Percentiles rank a stretch among this genome's conserved stretches.
These are phyloP conservation scores for Linum tenue DNA, from an alignment of 345 rosid genomes.

Conservation along the genomic window DNA sequence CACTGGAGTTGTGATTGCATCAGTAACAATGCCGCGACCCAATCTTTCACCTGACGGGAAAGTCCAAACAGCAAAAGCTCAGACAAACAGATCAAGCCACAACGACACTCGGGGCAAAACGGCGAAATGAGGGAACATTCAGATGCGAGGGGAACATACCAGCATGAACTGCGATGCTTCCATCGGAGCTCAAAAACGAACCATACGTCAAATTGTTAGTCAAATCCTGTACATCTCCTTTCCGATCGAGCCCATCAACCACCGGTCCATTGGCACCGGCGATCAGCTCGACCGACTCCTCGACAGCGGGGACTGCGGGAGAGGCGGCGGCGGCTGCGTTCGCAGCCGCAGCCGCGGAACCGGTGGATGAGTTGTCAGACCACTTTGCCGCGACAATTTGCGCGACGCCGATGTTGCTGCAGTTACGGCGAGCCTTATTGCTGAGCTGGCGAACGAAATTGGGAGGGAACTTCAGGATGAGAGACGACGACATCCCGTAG, in stretches of 20 bases:
- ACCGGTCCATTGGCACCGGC: slow-evolving; percentile 30
- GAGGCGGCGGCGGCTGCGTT: slow-evolving; percentile 34
- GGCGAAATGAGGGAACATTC: neutral
- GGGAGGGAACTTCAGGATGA: slow-evolving; percentile 81
- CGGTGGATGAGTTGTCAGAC: slow-evolving; percentile 51
- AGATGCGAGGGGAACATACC: slow-evolving; percentile 31
- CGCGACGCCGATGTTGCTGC: slow-evolving; percentile 98
- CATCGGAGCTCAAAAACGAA: slow-evolving; percentile 77
- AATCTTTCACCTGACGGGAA: slow-evolving; percentile 67
- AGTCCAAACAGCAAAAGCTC: slow-evolving; percentile 1
- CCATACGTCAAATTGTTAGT: slow-evolving; percentile 15
- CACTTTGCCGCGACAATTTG: slow-evolving; percentile 97
- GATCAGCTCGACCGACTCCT: slow-evolving; percentile 29
- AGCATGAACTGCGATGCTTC: slow-evolving; percentile 87
- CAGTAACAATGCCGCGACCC: slow-evolving; percentile 92
- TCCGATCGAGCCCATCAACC: slow-evolving; percentile 9
- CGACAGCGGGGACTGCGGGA: slow-evolving; percentile 31
- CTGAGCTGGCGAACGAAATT: slow-evolving; percentile 97
- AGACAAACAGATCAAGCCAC: neutral
- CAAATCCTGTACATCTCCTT: slow-evolving; percentile 36
- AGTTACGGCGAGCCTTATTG: slow-evolving; percentile 90
- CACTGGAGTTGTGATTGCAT: slow-evolving; percentile 94
- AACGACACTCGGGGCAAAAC: neutral
- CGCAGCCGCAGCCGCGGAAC: slow-evolving; percentile 44
- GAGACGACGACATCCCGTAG: slow-evolving; percentile 31